Conservation (phyloP, 129 eudicot genomes). For the Logfia minima region DNA sequence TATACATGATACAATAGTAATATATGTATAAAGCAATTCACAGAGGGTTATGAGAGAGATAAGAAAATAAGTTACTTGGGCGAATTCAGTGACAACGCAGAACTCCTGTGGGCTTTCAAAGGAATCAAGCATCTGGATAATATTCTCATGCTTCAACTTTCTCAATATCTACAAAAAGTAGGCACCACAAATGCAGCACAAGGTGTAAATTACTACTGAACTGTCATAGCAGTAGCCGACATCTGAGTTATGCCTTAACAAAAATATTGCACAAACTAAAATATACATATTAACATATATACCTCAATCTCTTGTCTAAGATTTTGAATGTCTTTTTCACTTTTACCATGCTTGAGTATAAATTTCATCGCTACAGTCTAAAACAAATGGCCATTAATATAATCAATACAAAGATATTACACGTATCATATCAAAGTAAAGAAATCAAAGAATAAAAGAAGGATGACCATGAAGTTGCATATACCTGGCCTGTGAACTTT, state of each 20-base stretch:
- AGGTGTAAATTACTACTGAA: not conserved
- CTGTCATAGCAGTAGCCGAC: not conserved
- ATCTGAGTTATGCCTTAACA: not conserved
- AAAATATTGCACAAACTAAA: not conserved
- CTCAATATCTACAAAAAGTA: slow-evolving; percentile 67
- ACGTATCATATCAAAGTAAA: not conserved
- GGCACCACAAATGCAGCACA: slow-evolving; percentile 13
- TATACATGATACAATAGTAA: slow-evolving; percentile 2
- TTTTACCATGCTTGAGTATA: slow-evolving; percentile 90
- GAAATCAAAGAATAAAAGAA: not conserved
- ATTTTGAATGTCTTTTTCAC: slow-evolving; percentile 89
- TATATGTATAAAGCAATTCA: not conserved
- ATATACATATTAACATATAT: not conserved
- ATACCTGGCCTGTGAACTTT: slow-evolving; percentile 87
- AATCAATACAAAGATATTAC: not conserved
- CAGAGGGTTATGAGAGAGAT: not conserved
- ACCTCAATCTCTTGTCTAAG: slow-evolving; percentile 98
- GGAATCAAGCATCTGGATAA: slow-evolving; percentile 92
- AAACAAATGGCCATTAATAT: not conserved
- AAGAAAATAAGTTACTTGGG: slow-evolving; percentile 55
- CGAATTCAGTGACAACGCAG: slow-evolving; percentile 97
- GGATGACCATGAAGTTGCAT: not conserved
- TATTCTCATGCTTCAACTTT: slow-evolving; percentile 92
- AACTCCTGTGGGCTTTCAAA: slow-evolving; percentile 97
- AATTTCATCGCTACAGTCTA: slow-evolving; percentile 99